Evolutionary conservation across 305 asterid species (phyloP).

Genomic region (Solanum aculeatissimum): DNA sequence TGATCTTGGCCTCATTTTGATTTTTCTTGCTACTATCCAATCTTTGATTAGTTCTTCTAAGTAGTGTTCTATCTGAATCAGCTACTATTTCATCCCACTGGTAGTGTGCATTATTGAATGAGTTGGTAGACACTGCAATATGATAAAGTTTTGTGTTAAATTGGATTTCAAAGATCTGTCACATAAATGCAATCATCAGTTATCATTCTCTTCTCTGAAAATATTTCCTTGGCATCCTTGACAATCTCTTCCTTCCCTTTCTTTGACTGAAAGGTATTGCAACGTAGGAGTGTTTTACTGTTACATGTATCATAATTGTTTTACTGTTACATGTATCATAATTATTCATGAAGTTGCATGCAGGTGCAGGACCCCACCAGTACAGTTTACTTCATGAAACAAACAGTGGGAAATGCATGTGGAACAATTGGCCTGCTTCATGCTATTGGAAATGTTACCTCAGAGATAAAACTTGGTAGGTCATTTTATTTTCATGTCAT

Average conservation of each 20-base stretch:
- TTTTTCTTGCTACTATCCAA: neutral
- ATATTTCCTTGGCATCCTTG: neutral
- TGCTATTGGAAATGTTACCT: conserved; percentile 82
- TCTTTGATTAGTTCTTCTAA: neutral
- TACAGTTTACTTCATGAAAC: conserved; percentile 88
- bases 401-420: conserved; percentile 97
- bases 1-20: neutral
- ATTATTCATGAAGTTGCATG: conserved; percentile 2
- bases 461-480: conserved; percentile 80
- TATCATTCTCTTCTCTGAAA: neutral
- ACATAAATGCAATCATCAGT: neutral
- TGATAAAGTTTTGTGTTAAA: neutral
- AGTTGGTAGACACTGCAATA: neutral
- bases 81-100: neutral
- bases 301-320: neutral
- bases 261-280: neutral
- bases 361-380: conserved; percentile 39
- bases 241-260: neutral
- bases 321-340: neutral
- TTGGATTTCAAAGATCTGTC: neutral
- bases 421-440: conserved; percentile 94
- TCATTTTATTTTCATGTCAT: neutral
- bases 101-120: neutral
- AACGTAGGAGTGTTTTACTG: neutral
- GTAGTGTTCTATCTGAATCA: neutral